phyloP scores from a whole-genome alignment of 169 alveolate species.

The Amoebophrya sp. region DNA sequence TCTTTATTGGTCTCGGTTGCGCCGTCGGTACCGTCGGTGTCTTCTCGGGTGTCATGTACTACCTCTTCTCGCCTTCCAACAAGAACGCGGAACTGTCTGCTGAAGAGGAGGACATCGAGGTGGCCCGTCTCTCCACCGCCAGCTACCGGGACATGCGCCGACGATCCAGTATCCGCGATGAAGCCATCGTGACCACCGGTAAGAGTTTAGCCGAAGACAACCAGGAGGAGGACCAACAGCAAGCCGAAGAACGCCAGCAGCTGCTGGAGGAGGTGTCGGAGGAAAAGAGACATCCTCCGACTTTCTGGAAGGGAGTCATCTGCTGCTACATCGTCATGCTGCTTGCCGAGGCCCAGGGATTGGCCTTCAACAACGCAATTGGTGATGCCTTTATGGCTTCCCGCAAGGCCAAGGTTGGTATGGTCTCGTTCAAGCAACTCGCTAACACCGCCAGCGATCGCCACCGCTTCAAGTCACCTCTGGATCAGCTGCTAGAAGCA shows the following conservation, averaged over 20 bases:
- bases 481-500: not conserved
- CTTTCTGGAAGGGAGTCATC: conserved; percentile 9
- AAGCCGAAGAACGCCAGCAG: not conserved
- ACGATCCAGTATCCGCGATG: not conserved
- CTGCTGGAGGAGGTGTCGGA: not conserved
- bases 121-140: not conserved
- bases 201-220: not conserved
- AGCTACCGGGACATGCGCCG: not conserved
- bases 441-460: not conserved
- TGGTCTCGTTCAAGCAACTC: not conserved
- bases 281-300: not conserved
- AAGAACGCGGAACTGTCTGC: not conserved
- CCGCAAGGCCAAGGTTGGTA: not conserved
- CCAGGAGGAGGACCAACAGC: not conserved
- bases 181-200: not conserved
- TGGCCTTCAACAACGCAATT: conserved; percentile 11
- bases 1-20: not conserved
- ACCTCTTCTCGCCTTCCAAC: not conserved
- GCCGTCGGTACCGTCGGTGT: not conserved
- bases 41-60: not conserved
- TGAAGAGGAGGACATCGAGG: not conserved
- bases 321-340: conserved; percentile 13
- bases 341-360: not conserved
- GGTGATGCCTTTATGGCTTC: not conserved
- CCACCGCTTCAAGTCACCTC: not conserved